Evolutionary conservation across 2,329 filamentous ascomycete species (phyloP).

Genomic region (Cladosporium sp.): DNA sequence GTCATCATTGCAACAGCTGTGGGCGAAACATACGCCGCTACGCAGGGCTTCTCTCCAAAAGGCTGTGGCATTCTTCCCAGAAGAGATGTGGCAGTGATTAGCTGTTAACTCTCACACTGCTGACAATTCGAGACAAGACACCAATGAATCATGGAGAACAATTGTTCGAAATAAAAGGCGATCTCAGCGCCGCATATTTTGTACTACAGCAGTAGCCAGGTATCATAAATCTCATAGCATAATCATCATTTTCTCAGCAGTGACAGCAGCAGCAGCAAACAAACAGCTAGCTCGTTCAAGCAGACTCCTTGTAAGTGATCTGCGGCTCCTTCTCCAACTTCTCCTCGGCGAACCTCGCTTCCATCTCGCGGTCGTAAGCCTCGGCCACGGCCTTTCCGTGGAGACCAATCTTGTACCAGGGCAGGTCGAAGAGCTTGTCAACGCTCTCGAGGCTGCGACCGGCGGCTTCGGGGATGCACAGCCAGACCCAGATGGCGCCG

Average conservation of each 20-base stretch:
- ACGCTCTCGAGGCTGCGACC: constrained; percentile 66
- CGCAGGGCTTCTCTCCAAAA: too few species aligned
- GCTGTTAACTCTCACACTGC: background rate
- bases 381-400: constrained; percentile 25
- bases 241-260: background rate
- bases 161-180: background rate
- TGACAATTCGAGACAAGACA: background rate
- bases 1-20: too few species aligned
- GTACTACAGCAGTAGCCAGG: background rate
- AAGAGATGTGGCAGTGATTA: background rate
- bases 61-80: too few species aligned
- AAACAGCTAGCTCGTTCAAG: constrained; percentile 15
- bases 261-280: background rate
- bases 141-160: background rate
- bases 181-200: background rate
- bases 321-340: constrained; percentile 19
- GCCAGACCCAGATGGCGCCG: constrained; percentile 68
- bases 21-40: too few species aligned
- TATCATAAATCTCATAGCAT: constrained; percentile 6
- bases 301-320: constrained; percentile 38
- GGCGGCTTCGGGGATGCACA: constrained; percentile 71
- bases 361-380: constrained; percentile 16
- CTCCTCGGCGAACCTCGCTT: constrained; percentile 13
- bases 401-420: constrained; percentile 70
- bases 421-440: constrained; percentile 69